phyloP scores from a whole-genome alignment of 2,329 filamentous ascomycete genomes.

The Graphiopsis chlorocephala region DNA sequence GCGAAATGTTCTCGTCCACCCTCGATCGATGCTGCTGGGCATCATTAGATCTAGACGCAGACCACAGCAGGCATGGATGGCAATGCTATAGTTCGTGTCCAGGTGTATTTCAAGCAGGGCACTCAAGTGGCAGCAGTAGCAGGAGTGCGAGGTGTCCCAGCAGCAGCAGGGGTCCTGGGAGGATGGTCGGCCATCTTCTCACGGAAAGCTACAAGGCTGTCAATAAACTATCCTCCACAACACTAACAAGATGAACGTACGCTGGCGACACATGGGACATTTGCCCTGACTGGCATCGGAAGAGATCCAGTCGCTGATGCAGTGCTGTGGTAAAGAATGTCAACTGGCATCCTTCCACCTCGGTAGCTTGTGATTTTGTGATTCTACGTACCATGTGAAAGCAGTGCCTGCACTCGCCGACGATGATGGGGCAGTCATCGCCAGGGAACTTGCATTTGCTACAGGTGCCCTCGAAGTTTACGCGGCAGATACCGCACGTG shows the following conservation, averaged over 20 bases:
- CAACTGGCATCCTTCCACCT: slow-evolving; percentile 14
- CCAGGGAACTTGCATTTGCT: slow-evolving; percentile 97
- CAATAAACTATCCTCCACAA: neutral
- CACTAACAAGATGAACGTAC: slow-evolving; percentile 2
- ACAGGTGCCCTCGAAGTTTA: slow-evolving; percentile 96
- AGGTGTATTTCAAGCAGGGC: neutral
- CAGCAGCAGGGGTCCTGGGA: slow-evolving; percentile 10
- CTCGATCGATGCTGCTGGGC: neutral
- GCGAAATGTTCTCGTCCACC: neutral
- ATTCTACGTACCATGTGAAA: slow-evolving; percentile 80
- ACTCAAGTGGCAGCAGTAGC: slow-evolving; percentile 11
- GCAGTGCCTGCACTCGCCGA: slow-evolving; percentile 93
- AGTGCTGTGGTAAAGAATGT: slow-evolving; percentile 62
- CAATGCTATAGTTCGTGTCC: neutral
- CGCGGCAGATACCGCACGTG: slow-evolving; percentile 96
- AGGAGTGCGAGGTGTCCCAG: neutral
- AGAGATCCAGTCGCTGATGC: slow-evolving; percentile 92
- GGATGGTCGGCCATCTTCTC: slow-evolving; percentile 31
- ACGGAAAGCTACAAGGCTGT: slow-evolving; percentile 25
- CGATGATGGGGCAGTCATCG: slow-evolving; percentile 91
- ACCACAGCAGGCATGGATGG: neutral
- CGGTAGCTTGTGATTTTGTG: neutral
- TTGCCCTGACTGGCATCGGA: slow-evolving; percentile 90
- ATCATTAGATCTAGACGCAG: neutral
- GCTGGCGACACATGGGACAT: slow-evolving; percentile 97